A percentile compares a stretch with the other conserved stretches of the same genome.
phyloP scores from a whole-genome alignment of 495 filamentous ascomycete genomes.

The Hypoxylon fragiforme region DNA sequence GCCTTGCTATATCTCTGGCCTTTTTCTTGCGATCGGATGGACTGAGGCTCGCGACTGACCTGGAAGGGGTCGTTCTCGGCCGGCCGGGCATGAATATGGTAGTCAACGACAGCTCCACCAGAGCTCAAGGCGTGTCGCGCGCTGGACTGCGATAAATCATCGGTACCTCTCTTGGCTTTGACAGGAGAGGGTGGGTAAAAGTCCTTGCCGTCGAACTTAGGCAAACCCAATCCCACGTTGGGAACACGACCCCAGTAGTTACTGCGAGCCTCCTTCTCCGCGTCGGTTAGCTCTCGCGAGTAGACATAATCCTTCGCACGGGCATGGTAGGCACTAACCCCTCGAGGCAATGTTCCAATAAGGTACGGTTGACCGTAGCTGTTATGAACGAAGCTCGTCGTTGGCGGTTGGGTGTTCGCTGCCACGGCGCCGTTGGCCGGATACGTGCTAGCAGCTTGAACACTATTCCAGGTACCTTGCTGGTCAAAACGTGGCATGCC shows the following conservation, averaged over 20 bases:
- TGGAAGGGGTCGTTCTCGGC: slow-evolving; percentile 45
- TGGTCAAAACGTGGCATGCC: not conserved
- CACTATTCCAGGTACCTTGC: slow-evolving; percentile 2
- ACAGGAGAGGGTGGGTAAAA: slow-evolving; percentile 58
- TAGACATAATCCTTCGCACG: slow-evolving; percentile 50
- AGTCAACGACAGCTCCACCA: slow-evolving; percentile 13
- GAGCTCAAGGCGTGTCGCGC: slow-evolving; percentile 4
- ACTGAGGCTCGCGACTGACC: slow-evolving; percentile 33
- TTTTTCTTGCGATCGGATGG: slow-evolving; percentile 26
- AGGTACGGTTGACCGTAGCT: slow-evolving; percentile 44
- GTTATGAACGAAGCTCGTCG: not conserved
- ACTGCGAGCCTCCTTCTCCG: slow-evolving; percentile 51
- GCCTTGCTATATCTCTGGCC: slow-evolving; percentile 34
- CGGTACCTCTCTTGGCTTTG: slow-evolving; percentile 34
- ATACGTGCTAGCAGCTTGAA: slow-evolving; percentile 12
- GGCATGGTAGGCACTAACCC: slow-evolving; percentile 39
- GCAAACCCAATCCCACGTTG: slow-evolving; percentile 47
- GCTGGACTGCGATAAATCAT: not conserved
- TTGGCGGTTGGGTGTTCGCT: slow-evolving; percentile 33
- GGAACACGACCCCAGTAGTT: slow-evolving; percentile 56
- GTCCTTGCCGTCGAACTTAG: slow-evolving; percentile 60
- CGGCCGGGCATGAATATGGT: slow-evolving; percentile 19
- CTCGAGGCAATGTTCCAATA: slow-evolving; percentile 46
- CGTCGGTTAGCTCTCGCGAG: slow-evolving; percentile 49
- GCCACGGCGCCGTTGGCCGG: slow-evolving; percentile 26